Evolutionary conservation across 2,329 filamentous ascomycete genomes (phyloP), one percentile per base, ranked within the genome.

Genomic region (Pleoardoris graminearum): DNA sequence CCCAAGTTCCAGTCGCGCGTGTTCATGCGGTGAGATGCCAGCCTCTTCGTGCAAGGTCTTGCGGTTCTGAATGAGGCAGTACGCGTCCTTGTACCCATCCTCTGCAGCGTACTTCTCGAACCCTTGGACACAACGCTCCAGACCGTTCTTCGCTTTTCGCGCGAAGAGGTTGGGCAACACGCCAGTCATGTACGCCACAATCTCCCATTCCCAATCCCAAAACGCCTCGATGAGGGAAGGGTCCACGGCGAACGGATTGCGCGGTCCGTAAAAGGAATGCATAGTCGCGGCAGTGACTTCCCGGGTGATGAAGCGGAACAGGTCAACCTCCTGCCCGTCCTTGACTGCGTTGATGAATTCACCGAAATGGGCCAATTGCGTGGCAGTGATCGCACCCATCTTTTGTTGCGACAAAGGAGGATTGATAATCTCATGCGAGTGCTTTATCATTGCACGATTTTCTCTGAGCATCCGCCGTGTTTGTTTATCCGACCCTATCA

Each of bases 241-340:
- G 8, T 77, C 59, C 0, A 62, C 42, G 14, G 59, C 66, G 29
- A 79, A 69, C 0, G 77, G 77, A 50, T 80, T 78, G 1, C 73
- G 51, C 1, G 75, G 69, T 2, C 79, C 79, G 39, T 75, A 79
- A 17, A 81, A 62, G 3, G 74, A 70, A 23, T 69, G 56, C 11
- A 69, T 68, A 0, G 75, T 76, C 5, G 76, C 75, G 3, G 73
- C 47, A 2, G 72, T 75, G 2, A 65, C 19, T 38, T 58, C 41
- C 7, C 48, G 41, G 5, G 53, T 61, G 2, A 61, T 11, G 51
- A 79, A 72, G 3, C 70, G 53, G 55, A 67, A 80, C 0, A 80
- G 43, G 14, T 74, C 73, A 1, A 69, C 64, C 7, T 75, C 63
- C 25, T 70, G 55, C 4, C 57, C 62, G 2, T 66, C 57, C 7